Evolutionary conservation across 805 yeast species (phyloP), one percentile per base, ranked within the genome.

Genomic region (Saccharomycopsis capsularis): DNA sequence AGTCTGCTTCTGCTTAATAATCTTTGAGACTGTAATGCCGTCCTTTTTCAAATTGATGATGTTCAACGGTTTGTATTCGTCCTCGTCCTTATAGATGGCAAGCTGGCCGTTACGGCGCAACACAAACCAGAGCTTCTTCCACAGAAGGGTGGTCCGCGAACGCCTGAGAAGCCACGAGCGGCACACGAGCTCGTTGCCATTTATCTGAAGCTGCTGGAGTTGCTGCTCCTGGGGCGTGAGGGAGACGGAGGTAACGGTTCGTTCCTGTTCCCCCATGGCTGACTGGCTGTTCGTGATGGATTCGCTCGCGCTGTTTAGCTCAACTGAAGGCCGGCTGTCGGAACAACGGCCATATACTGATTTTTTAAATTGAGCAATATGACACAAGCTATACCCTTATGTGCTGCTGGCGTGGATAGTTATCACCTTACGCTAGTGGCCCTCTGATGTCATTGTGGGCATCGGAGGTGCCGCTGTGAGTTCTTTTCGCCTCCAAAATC

Each of bases 61-160:
- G 19, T 40, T 45, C 15, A 52, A 23, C 18, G 55, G 55, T 40
- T 52, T 52, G 38, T 52, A 42, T 30, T 52, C 55, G 16, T 49
- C 40, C 15, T 52, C 55, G 35, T 52, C 55, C 35, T 52, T 52
- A 30, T 52, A 52, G 16, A 46, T 42, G 15, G 55, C 36, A 37
- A 52, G 37, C 21, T 46, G 53, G 21, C 35, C 16, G 44, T 52
- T 52, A 29, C 45, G 35, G 13, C 55, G 40, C 15, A 52, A 32
- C 13, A 50, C 53, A 52, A 52, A 52, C 55, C 55, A 52, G 18
- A 42, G 16, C 34, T 50, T 52, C 40, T 52, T 52, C 55, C 55
- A 52, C 43, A 40, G 45, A 3, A 52, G 29, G 6, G 48, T 44
- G 11, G 51, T 35, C 18, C 41, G 21, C 16, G 48, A 39, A 22